A percentile compares a stretch with the other conserved stretches of the same genome.
Evolutionary conservation across 2,329 filamentous ascomycete species (phyloP).

Genomic region (Pseudogymnoascus sp.): DNA sequence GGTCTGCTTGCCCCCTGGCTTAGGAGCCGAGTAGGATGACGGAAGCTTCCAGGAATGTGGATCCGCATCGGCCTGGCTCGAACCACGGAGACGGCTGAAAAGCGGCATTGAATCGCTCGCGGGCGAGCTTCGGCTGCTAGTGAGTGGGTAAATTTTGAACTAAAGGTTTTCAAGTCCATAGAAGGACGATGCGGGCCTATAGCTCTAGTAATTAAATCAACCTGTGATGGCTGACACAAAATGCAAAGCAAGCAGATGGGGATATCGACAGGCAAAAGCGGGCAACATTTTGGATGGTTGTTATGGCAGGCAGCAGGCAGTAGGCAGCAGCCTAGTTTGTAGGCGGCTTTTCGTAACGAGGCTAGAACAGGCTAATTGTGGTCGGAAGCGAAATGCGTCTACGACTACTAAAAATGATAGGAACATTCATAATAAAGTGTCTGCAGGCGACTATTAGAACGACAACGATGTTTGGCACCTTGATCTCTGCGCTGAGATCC

Average conservation of each 20-base stretch:
- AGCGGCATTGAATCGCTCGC: neutral
- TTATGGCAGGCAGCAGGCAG: neutral
- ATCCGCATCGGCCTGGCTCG: neutral
- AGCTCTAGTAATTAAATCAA: neutral
- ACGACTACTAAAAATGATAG: neutral
- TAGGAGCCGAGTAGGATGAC: constrained; percentile 1
- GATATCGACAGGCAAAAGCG: neutral
- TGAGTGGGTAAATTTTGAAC: neutral
- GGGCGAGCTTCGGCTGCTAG: neutral
- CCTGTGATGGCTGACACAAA: neutral
- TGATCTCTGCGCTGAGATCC: too few species aligned
- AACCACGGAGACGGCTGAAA: neutral
- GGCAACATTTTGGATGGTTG: neutral
- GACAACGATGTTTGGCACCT: too few species aligned
- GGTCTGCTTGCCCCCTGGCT: neutral
- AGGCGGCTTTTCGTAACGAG: too few species aligned
- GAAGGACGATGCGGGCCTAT: neutral
- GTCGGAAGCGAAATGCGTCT: too few species aligned
- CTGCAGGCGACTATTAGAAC: too few species aligned
- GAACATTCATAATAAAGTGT: too few species aligned
- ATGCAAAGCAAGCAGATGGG: neutral
- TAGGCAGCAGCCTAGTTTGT: neutral
- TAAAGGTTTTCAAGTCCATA: neutral
- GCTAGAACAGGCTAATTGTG: too few species aligned
- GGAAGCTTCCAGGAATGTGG: neutral